Base-by-base conservation (phyloP, 2,329 filamentous ascomycete species). In the Diaporthe velutina region DNA sequence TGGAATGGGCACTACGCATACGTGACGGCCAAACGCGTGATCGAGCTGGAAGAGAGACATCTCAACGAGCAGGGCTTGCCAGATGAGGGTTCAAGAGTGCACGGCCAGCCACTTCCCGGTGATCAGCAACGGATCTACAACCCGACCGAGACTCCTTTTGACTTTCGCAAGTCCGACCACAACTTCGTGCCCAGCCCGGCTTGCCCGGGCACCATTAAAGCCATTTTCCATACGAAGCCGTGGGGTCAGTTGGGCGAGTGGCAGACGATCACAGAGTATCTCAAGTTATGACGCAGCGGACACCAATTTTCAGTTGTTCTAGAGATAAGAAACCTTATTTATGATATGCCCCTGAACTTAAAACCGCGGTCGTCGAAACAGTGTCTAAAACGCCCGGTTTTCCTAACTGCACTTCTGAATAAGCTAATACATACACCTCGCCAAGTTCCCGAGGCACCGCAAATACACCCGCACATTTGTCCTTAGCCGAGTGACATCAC, bases 1-100 rank as follows among this genome's bases (percentile, higher is more conserved):
- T 60, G 57, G 57, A 60, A 60, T n/a, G 57, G 19, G 25, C 57
- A 60, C 7, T 22, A 60, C 57, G 57, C 57, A 12, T 60, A 60
- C 12, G 19, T 40, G 35, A 60, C 57, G 9, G 57, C 57, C 33
- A 60, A 60, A 40, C 33, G 57, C 12, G 57, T 60, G 33, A 60
- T 60, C 22, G 57, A 60, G 57, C 57, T 60, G 33, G 57, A 60
- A 25, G 57, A 60, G 25, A 40, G 13, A 22, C 6, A 60, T 17
- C 22, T 60, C 10, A 38, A 60, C 5, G 57, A 19, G 22, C 33
- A n/a, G 1, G 57, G 3, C 0, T 38, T 38, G 33, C 57, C 57
- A 60, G 57, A n/a, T 12, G 57, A 40, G 57, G 22, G 22, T 25
- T 60, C 33, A 12, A 40, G 57, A 25, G 19, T 60, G 22, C 35